phyloP scores from a whole-genome alignment of 2,329 filamentous ascomycete species.

The Pyricularia sp. region DNA sequence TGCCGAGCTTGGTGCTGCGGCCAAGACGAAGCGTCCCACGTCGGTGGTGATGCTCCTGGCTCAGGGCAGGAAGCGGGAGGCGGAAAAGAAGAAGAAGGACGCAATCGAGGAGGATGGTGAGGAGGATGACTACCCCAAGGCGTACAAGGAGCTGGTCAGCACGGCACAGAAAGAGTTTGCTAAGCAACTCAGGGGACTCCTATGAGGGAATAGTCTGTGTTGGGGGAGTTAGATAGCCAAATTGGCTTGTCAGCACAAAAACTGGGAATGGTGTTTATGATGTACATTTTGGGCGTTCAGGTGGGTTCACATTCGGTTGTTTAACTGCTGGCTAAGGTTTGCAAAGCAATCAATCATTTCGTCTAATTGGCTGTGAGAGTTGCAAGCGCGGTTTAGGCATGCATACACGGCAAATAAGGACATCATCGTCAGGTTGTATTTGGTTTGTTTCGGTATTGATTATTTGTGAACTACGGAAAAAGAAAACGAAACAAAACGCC shows the following conservation, averaged over 20 bases:
- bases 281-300: background rate
- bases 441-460: background rate
- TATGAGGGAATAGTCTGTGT: background rate
- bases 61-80: conserved; percentile 33
- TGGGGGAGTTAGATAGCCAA: background rate
- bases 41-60: conserved; percentile 75
- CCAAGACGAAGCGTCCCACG: conserved; percentile 89
- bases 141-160: conserved; percentile 53
- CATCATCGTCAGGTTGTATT: background rate
- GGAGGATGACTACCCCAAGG: conserved; percentile 45
- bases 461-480: background rate
- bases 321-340: background rate
- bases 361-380: background rate
- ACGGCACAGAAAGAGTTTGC: conserved; percentile 51
- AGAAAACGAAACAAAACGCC: background rate
- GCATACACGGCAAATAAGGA: background rate
- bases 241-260: background rate
- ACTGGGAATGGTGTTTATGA: background rate
- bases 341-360: background rate
- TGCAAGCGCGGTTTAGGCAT: background rate
- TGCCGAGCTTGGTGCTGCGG: conserved; percentile 85
- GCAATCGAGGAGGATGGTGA: conserved; percentile 35
- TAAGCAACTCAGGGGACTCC: conserved; percentile 32
- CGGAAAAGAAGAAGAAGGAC: conserved; percentile 32
- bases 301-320: background rate